phyloP scores from a whole-genome alignment of 1,284 basidiomycete species.

The Cystobasidium slooffiae region DNA sequence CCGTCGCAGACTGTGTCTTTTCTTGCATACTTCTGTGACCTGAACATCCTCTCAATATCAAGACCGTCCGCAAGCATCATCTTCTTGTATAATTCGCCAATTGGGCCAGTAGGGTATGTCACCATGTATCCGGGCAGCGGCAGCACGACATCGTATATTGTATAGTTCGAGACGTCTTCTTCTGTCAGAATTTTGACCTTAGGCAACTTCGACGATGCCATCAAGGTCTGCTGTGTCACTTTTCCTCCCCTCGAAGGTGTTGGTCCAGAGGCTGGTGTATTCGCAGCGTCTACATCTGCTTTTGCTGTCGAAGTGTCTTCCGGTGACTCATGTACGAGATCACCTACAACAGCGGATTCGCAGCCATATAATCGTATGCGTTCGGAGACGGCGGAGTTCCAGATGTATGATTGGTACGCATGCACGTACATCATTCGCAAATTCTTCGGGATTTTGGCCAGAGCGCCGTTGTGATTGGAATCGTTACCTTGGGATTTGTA shows the following conservation, averaged over 20 bases:
- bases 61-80: constrained; percentile 83
- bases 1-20: too few species aligned
- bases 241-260: constrained; percentile 45
- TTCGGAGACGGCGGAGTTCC: constrained; percentile 95
- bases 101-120: constrained; percentile 87
- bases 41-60: constrained; percentile 80
- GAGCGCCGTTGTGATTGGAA: constrained; percentile 69
- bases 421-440: constrained; percentile 97
- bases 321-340: constrained; percentile 74
- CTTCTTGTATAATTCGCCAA: constrained; percentile 78
- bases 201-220: constrained; percentile 55
- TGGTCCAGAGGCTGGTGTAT: constrained; percentile 57
- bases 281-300: constrained; percentile 52
- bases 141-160: constrained; percentile 92
- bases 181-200: constrained; percentile 76
- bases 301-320: constrained; percentile 31
- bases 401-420: constrained; percentile 97
- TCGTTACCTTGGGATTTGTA: constrained; percentile 79
- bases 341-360: constrained; percentile 77
- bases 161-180: constrained; percentile 75
- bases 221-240: constrained; percentile 36
- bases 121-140: constrained; percentile 91
- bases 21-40: constrained; percentile 78
- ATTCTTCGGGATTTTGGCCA: constrained; percentile 94
- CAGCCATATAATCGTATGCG: constrained; percentile 79